Conservation (phyloP, 768 basidiomycete genomes). For the Macrolepiota fuliginosa region DNA sequence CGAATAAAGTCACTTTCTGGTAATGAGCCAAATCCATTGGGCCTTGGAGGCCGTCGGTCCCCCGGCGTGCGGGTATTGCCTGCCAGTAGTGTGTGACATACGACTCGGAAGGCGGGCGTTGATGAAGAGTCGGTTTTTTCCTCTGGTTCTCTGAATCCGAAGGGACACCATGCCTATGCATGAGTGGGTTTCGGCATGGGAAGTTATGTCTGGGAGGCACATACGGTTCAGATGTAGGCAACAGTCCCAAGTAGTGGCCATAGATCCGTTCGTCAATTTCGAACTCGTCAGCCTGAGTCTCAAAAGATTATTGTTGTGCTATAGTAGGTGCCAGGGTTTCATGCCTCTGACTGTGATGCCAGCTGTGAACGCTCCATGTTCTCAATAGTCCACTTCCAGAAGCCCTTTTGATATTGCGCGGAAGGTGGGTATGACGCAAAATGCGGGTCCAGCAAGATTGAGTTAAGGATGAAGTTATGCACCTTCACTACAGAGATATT, state of each 20-base stretch:
- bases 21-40: slow-evolving; percentile 25
- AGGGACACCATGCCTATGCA: slow-evolving; percentile 20
- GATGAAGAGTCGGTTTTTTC: slow-evolving; percentile 23
- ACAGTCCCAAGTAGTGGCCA: slow-evolving; percentile 52
- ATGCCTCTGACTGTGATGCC: slow-evolving; percentile 43
- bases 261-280: slow-evolving; percentile 71
- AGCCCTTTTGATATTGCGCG: slow-evolving; percentile 53
- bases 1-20: slow-evolving; percentile 57
- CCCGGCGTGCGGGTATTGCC: background rate
- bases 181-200: slow-evolving; percentile 6
- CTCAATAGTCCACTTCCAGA: slow-evolving; percentile 73
- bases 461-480: slow-evolving; percentile 54
- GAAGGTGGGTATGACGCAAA: slow-evolving; percentile 63
- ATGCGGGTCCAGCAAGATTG: slow-evolving; percentile 51
- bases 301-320: background rate
- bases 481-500: slow-evolving; percentile 33
- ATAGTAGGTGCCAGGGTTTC: background rate
- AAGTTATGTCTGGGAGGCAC: slow-evolving; percentile 3
- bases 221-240: slow-evolving; percentile 36
- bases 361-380: slow-evolving; percentile 43
- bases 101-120: slow-evolving; percentile 45
- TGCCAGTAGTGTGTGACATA: slow-evolving; percentile 70
- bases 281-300: slow-evolving; percentile 35
- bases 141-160: slow-evolving; percentile 18
- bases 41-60: background rate